phyloP scores from a whole-genome alignment of 2,329 filamentous ascomycete species.

The Cladosporium austrohemisphaericum region DNA sequence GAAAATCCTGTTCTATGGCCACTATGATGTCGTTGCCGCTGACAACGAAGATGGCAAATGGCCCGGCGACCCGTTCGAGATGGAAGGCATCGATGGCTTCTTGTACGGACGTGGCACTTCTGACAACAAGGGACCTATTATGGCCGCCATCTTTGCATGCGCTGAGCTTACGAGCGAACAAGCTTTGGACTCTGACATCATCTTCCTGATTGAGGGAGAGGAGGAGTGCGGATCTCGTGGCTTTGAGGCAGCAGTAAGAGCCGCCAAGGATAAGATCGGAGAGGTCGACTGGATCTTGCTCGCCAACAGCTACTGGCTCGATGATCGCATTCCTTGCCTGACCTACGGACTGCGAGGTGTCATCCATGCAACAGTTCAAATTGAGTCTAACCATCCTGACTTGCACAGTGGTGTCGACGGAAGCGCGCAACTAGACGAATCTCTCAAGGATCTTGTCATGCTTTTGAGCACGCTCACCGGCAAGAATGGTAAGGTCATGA shows the following conservation, averaged over 20 bases:
- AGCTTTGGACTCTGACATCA: constrained; percentile 76
- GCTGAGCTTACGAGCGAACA: constrained; percentile 85
- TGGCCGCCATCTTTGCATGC: constrained; percentile 90
- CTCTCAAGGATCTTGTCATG: constrained; percentile 83
- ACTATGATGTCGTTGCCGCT: constrained; percentile 94
- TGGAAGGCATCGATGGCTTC: constrained; percentile 86
- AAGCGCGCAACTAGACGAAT: constrained; percentile 83
- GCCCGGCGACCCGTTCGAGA: constrained; percentile 77
- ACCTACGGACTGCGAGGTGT: constrained; percentile 94
- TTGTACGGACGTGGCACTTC: constrained; percentile 94
- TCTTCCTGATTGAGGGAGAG: constrained; percentile 94
- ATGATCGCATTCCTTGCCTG: constrained; percentile 90
- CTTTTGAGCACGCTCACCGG: constrained; percentile 80
- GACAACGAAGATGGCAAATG: constrained; percentile 79
- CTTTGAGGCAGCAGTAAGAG: constrained; percentile 76
- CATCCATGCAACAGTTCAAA: constrained; percentile 83
- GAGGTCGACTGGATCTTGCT: constrained; percentile 90
- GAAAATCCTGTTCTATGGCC: constrained; percentile 92
- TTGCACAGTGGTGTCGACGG: constrained; percentile 96
- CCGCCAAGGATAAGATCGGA: constrained; percentile 80
- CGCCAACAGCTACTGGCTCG: constrained; percentile 97
- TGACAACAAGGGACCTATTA: constrained; percentile 94
- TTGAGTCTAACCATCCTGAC: constrained; percentile 82
- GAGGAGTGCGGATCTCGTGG: constrained; percentile 92
- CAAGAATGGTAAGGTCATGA: constrained; percentile 71